Percentiles rank a stretch among this genome's conserved stretches.
Conservation (phyloP, 2,329 filamentous ascomycete species). For the Trichoderma lentiforme region DNA sequence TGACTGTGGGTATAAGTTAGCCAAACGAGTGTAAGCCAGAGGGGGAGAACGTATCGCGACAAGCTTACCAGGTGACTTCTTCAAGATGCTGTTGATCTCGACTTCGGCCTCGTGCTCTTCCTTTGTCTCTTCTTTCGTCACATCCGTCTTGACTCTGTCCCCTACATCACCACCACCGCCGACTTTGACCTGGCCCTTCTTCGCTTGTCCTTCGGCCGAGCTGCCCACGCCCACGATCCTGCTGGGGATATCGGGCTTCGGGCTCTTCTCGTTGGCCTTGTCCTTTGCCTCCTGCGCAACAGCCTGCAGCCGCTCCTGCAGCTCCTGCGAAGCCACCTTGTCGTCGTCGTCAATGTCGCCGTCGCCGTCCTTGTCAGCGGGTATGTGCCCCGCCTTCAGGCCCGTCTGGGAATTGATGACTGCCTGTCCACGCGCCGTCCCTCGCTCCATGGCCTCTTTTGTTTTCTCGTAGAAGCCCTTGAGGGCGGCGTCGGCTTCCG, state of each 20-base stretch:
- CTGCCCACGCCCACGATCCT: conserved; percentile 58
- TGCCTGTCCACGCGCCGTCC: conserved; percentile 33
- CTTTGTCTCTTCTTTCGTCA: conserved; percentile 47
- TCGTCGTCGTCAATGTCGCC: conserved; percentile 56
- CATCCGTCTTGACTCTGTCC: conserved; percentile 58
- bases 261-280: conserved; percentile 63
- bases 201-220: conserved; percentile 50
- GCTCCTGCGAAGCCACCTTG: conserved; percentile 46
- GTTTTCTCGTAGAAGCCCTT: conserved; percentile 61
- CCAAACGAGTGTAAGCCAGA: background rate
- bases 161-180: conserved; percentile 58
- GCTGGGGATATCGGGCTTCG: conserved; percentile 57
- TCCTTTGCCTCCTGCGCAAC: conserved; percentile 68
- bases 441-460: conserved; percentile 50
- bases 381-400: conserved; percentile 38
- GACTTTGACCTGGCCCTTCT: conserved; percentile 30
- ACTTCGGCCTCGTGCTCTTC: conserved; percentile 63
- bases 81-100: conserved; percentile 75
- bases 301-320: conserved; percentile 61
- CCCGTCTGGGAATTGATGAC: conserved; percentile 41
- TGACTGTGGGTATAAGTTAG: conserved; percentile 52
- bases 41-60: background rate
- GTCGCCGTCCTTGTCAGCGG: conserved; percentile 52
- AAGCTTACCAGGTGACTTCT: conserved; percentile 73
- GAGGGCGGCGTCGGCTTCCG: conserved; percentile 31